Conservation (phyloP, 805 yeast genomes). For the Pichia scutulata region DNA sequence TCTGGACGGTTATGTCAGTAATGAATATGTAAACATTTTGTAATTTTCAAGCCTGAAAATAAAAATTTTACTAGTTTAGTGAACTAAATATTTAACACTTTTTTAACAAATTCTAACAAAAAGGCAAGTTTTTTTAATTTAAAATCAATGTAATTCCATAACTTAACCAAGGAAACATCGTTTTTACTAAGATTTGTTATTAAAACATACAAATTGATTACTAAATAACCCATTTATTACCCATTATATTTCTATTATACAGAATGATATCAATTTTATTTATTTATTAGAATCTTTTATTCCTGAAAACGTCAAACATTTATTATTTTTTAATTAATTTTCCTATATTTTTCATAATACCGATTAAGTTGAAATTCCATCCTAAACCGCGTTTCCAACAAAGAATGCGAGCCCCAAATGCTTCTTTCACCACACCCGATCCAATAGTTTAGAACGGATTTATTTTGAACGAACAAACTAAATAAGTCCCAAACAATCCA, state of each 20-base stretch:
- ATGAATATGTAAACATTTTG: too few relatives aligned
- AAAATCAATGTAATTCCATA: too few relatives aligned
- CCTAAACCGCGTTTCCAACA: conserved; percentile 80
- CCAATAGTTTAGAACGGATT: conserved; percentile 75
- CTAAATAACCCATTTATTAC: neutral
- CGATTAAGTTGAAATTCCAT: conserved; percentile 86
- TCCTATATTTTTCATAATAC: conserved; percentile 38
- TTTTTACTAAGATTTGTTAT: too few relatives aligned
- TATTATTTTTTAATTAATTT: conserved; percentile 2
- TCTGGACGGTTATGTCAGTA: too few relatives aligned
- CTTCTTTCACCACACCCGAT: conserved; percentile 83
- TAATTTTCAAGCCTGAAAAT: too few relatives aligned
- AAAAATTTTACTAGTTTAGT: too few relatives aligned
- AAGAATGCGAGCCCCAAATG: conserved; percentile 85
- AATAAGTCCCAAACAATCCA: conserved; percentile 58
- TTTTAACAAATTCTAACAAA: too few relatives aligned
- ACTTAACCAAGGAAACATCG: too few relatives aligned
- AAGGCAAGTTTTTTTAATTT: too few relatives aligned
- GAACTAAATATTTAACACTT: too few relatives aligned
- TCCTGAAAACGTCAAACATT: neutral
- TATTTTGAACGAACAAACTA: conserved; percentile 69
- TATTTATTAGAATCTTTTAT: neutral
- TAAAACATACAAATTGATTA: too few relatives aligned
- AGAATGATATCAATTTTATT: neutral
- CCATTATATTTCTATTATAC: neutral